Evolutionary conservation across 352 stramenopile genomes (phyloP).

Genomic region (Phytopythium boreale): DNA sequence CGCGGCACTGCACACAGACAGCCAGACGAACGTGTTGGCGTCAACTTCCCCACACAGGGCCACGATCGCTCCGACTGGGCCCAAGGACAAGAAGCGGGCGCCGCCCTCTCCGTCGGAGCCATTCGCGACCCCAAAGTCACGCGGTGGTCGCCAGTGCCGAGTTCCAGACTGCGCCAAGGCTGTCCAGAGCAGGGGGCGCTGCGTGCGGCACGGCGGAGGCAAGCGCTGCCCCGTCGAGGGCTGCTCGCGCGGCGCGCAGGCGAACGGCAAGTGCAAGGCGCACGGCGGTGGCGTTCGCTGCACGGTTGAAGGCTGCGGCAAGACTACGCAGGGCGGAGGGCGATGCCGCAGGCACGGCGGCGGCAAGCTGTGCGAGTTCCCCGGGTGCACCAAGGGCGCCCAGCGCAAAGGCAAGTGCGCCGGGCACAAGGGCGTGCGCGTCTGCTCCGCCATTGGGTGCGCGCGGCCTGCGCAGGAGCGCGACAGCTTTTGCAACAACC

Average conservation of each 20-base stretch:
- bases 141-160: neutral
- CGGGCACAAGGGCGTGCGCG: slow-evolving; percentile 53
- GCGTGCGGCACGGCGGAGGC: slow-evolving; percentile 71
- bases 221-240: slow-evolving; percentile 59
- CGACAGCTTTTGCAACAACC: neutral
- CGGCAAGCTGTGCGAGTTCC: slow-evolving; percentile 71
- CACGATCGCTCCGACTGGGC: neutral
- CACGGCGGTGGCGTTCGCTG: slow-evolving; percentile 75
- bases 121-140: neutral
- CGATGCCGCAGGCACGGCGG: slow-evolving; percentile 77
- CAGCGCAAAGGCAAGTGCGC: slow-evolving; percentile 77
- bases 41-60: too few species aligned
- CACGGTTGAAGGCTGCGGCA: slow-evolving; percentile 47
- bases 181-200: slow-evolving; percentile 29
- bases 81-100: neutral
- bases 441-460: slow-evolving; percentile 60
- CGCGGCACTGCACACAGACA: too few species aligned
- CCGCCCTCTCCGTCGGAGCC: neutral
- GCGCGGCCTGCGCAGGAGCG: slow-evolving; percentile 5
- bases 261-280: slow-evolving; percentile 74
- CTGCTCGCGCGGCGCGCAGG: slow-evolving; percentile 76
- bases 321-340: slow-evolving; percentile 60
- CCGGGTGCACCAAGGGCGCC: slow-evolving; percentile 80
- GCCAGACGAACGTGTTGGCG: too few species aligned
- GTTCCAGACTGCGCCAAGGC: neutral